Conservation (phyloP, 805 yeast species). For the Cyberlindnera mrakii region DNA sequence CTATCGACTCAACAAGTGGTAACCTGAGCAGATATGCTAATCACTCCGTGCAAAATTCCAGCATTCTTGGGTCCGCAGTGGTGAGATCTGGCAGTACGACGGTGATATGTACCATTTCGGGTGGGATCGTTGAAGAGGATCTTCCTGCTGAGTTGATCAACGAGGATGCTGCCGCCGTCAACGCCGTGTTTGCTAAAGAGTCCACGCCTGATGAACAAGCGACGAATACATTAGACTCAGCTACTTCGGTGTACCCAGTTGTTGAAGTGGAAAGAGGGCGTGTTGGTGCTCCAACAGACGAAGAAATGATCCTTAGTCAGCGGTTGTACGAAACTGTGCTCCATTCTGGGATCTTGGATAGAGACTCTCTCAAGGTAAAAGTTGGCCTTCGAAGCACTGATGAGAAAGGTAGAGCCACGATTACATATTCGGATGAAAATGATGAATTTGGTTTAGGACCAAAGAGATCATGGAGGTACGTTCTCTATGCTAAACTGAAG, state of each 20-base stretch:
- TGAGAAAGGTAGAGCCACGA: conserved; percentile 41
- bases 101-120: conserved; percentile 64
- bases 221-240: conserved; percentile 23
- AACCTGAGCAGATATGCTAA: conserved; percentile 32
- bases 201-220: conserved; percentile 24
- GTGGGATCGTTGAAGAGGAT: conserved; percentile 57
- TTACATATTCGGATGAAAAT: conserved; percentile 39
- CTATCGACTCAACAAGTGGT: conserved; percentile 39
- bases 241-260: conserved; percentile 56
- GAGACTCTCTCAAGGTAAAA: conserved; percentile 50
- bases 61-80: conserved; percentile 61
- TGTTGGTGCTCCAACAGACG: conserved; percentile 75
- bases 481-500: conserved; percentile 65
- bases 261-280: conserved; percentile 75
- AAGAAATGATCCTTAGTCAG: conserved; percentile 74
- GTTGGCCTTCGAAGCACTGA: conserved; percentile 45
- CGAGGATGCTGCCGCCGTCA: conserved; percentile 31
- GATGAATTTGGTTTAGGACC: conserved; percentile 28
- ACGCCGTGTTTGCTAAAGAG: conserved; percentile 27
- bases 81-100: conserved; percentile 67
- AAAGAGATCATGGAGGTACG: conserved; percentile 46
- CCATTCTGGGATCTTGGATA: conserved; percentile 48
- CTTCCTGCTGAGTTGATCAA: conserved; percentile 35
- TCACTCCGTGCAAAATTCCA: conserved; percentile 23
- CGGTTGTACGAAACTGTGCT: conserved; percentile 52